Percentiles rank a stretch among this genome's conserved stretches.
These are phyloP conservation scores for Ophiocytium majus DNA, from an alignment of 352 stramenopile species.

Conservation along the genomic window DNA sequence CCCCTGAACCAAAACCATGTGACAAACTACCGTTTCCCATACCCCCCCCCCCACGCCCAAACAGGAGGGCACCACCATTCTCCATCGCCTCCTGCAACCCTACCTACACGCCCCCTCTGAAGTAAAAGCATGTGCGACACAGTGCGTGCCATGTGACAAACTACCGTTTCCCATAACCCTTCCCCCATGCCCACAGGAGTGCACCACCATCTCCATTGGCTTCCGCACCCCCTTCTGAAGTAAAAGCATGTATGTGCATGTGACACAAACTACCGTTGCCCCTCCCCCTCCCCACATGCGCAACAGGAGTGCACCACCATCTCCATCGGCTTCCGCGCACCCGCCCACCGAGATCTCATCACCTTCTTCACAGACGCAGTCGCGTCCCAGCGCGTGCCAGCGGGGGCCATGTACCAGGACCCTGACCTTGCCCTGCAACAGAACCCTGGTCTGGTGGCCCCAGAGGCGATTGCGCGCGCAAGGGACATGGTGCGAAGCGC, in stretches of 20 bases:
- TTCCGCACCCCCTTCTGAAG: conserved; percentile 35
- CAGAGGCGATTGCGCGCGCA: conserved; percentile 25
- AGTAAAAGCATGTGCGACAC: background rate
- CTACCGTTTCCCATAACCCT: too few relatives aligned
- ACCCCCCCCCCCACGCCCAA: too few relatives aligned
- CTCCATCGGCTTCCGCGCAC: conserved; percentile 55
- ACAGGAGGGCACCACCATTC: too few relatives aligned
- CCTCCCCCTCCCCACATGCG: too few relatives aligned
- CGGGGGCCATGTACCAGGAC: conserved; percentile 40
- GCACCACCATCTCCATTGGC: conserved; percentile 56
- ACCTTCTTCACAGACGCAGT: conserved; percentile 47
- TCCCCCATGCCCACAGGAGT: too few relatives aligned
- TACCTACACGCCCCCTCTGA: too few relatives aligned
- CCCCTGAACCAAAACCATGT: background rate
- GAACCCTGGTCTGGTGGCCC: conserved; percentile 48
- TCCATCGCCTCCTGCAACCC: too few relatives aligned
- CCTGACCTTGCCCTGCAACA: conserved; percentile 39
- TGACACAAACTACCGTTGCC: background rate
- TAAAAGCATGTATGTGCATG: background rate
- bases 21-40: background rate
- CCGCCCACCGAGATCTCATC: conserved; percentile 45
- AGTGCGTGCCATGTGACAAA: background rate
- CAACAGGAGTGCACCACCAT: conserved; percentile 58
- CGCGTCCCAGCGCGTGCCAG: conserved; percentile 26
- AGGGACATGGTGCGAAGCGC: conserved; percentile 43